A percentile compares a stretch with the other conserved stretches of the same genome.
These are phyloP conservation scores for Capronia americana DNA, from an alignment of 2,329 filamentous ascomycete genomes.

Conservation along the genomic window DNA sequence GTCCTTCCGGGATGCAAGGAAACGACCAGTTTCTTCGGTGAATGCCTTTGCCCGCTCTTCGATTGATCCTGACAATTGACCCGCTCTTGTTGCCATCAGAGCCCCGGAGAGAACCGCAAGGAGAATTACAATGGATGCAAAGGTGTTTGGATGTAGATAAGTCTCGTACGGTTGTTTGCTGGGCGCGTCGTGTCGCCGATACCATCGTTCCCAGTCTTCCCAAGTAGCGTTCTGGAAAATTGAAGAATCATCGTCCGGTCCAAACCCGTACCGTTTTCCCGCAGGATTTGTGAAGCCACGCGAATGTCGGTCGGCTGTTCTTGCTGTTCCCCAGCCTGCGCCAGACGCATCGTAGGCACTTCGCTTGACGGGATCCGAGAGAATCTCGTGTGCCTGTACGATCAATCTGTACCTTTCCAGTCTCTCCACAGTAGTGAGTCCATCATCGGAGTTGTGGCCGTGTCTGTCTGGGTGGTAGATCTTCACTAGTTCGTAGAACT, in stretches of 20 bases:
- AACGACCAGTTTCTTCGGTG: constrained; percentile 67
- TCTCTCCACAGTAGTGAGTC: constrained; percentile 53
- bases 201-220: constrained; percentile 95
- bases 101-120: constrained; percentile 73
- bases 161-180: constrained; percentile 54
- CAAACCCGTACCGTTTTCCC: constrained; percentile 43
- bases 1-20: constrained; percentile 49
- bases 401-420: constrained; percentile 91
- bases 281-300: constrained; percentile 40
- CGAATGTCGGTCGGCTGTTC: constrained; percentile 37
- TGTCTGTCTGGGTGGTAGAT: constrained; percentile 86
- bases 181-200: constrained; percentile 58
- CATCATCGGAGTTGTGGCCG: constrained; percentile 41
- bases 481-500: constrained; percentile 92
- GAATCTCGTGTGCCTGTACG: constrained; percentile 84
- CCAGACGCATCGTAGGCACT: constrained; percentile 82
- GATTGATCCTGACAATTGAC: constrained; percentile 65
- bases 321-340: constrained; percentile 70
- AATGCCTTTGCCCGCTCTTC: constrained; percentile 71
- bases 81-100: constrained; percentile 74
- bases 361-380: constrained; percentile 80
- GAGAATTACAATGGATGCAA: constrained; percentile 73
- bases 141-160: constrained; percentile 79
- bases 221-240: constrained; percentile 83
- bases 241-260: constrained; percentile 50